phyloP scores from a whole-genome alignment of 768 basidiomycete genomes.

The Boletus fagicola region DNA sequence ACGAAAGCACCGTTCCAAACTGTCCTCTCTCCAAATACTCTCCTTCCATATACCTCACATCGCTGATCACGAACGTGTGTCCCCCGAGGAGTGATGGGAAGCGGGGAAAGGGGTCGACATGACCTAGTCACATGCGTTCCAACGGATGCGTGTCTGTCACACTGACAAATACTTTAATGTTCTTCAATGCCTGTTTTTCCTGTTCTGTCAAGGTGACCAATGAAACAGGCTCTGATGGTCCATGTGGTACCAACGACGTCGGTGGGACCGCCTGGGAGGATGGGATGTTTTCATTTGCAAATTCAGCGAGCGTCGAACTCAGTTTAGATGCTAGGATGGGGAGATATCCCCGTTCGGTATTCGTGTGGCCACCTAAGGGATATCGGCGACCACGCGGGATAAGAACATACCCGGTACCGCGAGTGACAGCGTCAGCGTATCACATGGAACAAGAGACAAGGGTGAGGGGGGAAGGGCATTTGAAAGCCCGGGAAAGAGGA shows the following conservation, averaged over 20 bases:
- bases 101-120: neutral
- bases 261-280: constrained; percentile 8
- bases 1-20: constrained; percentile 1
- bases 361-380: constrained; percentile 78
- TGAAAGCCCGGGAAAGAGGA: neutral
- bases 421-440: constrained; percentile 8
- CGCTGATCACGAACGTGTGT: neutral
- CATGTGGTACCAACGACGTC: constrained; percentile 31
- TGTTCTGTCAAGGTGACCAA: constrained; percentile 32
- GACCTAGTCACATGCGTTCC: constrained; percentile 48
- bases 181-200: constrained; percentile 25
- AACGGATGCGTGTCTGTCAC: constrained; percentile 73
- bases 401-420: constrained; percentile 17
- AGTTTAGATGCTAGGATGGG: constrained; percentile 69
- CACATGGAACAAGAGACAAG: constrained; percentile 11
- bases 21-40: neutral
- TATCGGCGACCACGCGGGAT: constrained; percentile 19
- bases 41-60: constrained; percentile 6
- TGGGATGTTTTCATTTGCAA: constrained; percentile 23
- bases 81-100: neutral
- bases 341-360: constrained; percentile 94
- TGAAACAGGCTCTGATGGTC: constrained; percentile 14
- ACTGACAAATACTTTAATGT: constrained; percentile 68
- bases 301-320: constrained; percentile 43
- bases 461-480: neutral